Evolutionary conservation across 129 eudicot species (phyloP).

Genomic region (Centrapalus pauciflorus): DNA sequence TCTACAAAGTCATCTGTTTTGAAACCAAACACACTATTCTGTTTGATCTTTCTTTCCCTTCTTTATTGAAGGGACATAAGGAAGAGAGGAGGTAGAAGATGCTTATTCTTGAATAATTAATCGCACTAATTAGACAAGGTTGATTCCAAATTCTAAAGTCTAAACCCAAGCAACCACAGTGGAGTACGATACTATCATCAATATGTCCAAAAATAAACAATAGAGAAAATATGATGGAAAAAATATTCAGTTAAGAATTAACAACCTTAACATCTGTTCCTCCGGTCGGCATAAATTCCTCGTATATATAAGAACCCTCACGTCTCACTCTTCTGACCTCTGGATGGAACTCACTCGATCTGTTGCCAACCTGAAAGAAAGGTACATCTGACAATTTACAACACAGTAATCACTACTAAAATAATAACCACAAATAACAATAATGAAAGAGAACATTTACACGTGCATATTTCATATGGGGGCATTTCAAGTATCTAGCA

Average conservation of each 20-base stretch:
- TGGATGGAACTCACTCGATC: constrained; percentile 98
- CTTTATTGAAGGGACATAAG: neutral
- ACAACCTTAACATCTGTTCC: constrained; percentile 98
- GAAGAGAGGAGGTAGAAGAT: neutral
- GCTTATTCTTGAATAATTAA: neutral
- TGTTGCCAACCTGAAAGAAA: constrained; percentile 78
- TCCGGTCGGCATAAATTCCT: constrained; percentile 98
- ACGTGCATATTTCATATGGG: neutral
- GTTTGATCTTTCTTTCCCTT: neutral
- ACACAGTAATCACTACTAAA: neutral
- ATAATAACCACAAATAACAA: neutral
- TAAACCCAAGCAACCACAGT: neutral
- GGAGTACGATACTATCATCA: neutral
- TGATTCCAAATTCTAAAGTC: neutral
- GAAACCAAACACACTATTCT: neutral
- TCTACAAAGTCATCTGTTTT: neutral
- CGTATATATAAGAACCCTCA: constrained; percentile 91
- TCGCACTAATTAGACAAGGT: neutral
- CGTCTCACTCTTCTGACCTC: constrained; percentile 98
- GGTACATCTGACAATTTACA: neutral
- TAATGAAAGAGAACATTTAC: neutral
- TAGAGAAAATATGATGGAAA: neutral
- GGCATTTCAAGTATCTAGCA: neutral
- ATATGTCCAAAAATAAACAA: neutral
- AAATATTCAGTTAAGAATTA: neutral